Base-by-base conservation (phyloP, 441 rosid species). In the Adansonia madagascariensis region DNA sequence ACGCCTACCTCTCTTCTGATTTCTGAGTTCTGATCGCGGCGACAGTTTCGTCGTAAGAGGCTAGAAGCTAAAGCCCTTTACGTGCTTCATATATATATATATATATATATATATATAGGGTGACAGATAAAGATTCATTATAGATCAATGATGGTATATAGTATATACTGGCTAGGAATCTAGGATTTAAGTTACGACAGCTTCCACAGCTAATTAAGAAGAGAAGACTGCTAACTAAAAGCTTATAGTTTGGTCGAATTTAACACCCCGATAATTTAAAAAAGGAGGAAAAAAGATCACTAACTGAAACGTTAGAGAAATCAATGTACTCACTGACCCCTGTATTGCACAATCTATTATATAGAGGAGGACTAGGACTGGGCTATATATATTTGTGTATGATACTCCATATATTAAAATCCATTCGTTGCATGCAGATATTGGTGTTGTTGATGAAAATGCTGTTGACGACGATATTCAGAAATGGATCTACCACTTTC, bases 401-500 rank as follows among this genome's bases (percentile, higher is more conserved):
- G 5, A 47, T 49, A 14, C 41, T 44, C 55, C 55, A 68, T 59
- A 68, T 24, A 53, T 81, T 62, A 82, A 77, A 76, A 84, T 57
- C 81, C 84, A 66, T 71, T 76, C 77, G 81, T 87, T 71, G 27
- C 31, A 17, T 35, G 53, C 82, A 81, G 66, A 65, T 80, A 83
- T 35, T 86, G 86, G 12, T 83, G 31, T 27, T 27, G 81, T 4
- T 83, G 83, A 39, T 81, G 79, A 77, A 76, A 78, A 52, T 84
- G 75, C 52, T 82, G 82, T 41, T 84, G 88, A 56, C 39, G 82
- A 62, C 79, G 78, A 73, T 86, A 82, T 69, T 80, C 82, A 8
- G 86, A 71, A 74, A 85, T 75, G 8, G 89, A 88, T 57, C 87
- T 78, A 86, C 94, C 91, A 71, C 90, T 82, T 75, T 91, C 98